Evolutionary conservation across 148 eudicot species (phyloP).

Genomic region (Pharnaceum exiguum): DNA sequence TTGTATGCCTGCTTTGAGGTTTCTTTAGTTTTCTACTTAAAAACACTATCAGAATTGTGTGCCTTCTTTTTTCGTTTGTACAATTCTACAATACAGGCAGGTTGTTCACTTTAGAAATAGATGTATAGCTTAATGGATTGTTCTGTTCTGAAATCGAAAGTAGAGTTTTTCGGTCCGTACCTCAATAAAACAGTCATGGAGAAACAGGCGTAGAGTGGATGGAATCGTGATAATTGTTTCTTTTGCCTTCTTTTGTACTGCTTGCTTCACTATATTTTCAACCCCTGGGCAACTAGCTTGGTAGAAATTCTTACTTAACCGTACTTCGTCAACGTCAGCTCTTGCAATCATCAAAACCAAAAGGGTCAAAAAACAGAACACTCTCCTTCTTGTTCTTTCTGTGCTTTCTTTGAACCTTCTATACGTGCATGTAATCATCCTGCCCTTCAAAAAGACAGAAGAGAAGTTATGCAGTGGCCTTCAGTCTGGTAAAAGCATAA

Average conservation of each 20-base stretch:
- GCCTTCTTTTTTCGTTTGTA: no score
- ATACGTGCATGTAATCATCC: neutral
- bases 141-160: no score
- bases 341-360: neutral
- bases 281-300: conserved; percentile 33
- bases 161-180: neutral
- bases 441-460: neutral
- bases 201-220: conserved; percentile 42
- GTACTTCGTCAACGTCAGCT: conserved; percentile 17
- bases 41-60: no score
- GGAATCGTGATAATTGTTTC: conserved; percentile 31
- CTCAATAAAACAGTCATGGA: conserved; percentile 48
- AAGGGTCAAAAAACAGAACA: neutral
- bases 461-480: neutral
- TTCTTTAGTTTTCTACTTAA: no score
- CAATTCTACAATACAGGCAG: neutral
- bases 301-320: conserved; percentile 32
- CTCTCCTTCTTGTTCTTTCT: neutral
- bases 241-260: conserved; percentile 21
- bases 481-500: no score
- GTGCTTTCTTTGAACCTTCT: neutral
- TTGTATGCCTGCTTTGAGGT: no score
- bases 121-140: neutral
- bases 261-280: conserved; percentile 34
- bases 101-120: neutral